Evolutionary conservation across 768 basidiomycete genomes (phyloP).

Genomic region (Leucosporidium yakuticum): DNA sequence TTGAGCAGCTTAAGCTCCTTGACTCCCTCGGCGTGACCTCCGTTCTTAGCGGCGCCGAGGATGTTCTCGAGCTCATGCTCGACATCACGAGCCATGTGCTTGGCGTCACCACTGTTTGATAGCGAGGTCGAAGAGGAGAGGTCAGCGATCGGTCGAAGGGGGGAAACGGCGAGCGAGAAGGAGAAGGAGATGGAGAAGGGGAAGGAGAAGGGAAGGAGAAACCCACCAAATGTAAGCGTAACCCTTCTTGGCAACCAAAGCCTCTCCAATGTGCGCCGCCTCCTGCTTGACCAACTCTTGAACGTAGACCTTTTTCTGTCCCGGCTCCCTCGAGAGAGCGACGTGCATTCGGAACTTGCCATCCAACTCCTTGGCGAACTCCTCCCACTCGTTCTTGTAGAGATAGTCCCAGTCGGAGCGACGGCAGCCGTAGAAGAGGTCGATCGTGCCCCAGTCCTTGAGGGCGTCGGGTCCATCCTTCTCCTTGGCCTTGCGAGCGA

Average conservation of each 20-base stretch:
- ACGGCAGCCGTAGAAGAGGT: constrained; percentile 94
- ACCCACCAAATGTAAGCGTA: constrained; percentile 29
- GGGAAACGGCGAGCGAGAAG: too few relatives aligned
- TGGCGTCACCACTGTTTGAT: constrained; percentile 42
- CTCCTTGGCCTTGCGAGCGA: constrained; percentile 86
- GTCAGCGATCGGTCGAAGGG: background rate
- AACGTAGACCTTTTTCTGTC: constrained; percentile 96
- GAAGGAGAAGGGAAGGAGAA: background rate
- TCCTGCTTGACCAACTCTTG: constrained; percentile 92
- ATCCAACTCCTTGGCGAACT: constrained; percentile 74
- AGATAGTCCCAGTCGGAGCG: constrained; percentile 81
- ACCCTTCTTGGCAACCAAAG: constrained; percentile 87
- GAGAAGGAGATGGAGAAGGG: background rate
- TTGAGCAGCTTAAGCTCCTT: constrained; percentile 73
- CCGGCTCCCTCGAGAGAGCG: constrained; percentile 87
- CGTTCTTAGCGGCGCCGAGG: constrained; percentile 90
- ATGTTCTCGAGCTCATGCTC: constrained; percentile 71
- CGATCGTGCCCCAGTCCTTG: constrained; percentile 89
- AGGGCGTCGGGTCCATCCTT: constrained; percentile 93
- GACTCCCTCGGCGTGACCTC: constrained; percentile 42
- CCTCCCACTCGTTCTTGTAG: constrained; percentile 91
- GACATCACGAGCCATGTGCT: constrained; percentile 90
- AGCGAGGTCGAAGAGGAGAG: background rate
- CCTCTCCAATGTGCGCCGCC: constrained; percentile 71
- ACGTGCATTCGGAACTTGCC: constrained; percentile 84